A percentile compares a stretch with the other conserved stretches of the same genome.
Conservation (phyloP, 108 stramenopile species). For the Skeletonema menzelii region DNA sequence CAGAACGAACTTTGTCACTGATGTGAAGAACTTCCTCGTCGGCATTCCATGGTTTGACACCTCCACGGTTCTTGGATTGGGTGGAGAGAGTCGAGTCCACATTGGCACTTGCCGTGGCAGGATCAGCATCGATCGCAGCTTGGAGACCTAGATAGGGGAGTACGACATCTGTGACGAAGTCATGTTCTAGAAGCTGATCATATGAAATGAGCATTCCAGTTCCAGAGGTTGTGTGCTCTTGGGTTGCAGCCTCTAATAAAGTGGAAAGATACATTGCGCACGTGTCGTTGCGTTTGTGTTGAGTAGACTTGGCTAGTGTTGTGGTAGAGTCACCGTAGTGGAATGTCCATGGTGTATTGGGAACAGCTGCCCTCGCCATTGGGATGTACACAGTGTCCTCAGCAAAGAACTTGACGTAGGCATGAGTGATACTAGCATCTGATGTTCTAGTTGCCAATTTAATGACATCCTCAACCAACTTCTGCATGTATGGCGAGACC, state of each 20-base stretch:
- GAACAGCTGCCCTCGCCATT: neutral
- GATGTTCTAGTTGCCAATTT: neutral
- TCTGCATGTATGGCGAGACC: neutral
- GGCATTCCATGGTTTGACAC: neutral
- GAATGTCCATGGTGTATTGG: slow-evolving; percentile 9
- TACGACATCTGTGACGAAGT: neutral
- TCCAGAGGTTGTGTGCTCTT: neutral
- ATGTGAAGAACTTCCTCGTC: neutral
- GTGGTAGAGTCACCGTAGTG: neutral
- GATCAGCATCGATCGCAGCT: neutral
- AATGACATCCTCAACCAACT: slow-evolving; percentile 4
- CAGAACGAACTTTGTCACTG: neutral
- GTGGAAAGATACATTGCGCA: slow-evolving; percentile 9
- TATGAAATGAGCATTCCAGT: neutral
- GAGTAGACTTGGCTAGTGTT: slow-evolving; percentile 9
- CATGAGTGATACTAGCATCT: neutral
- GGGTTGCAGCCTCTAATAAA: neutral
- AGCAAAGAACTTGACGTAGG: slow-evolving; percentile 12
- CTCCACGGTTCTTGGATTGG: neutral
- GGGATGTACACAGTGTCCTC: slow-evolving; percentile 2
- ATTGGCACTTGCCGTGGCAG: neutral
- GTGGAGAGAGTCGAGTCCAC: neutral
- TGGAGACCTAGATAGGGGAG: neutral
- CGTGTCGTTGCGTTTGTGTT: neutral
- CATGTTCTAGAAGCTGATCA: neutral